phyloP scores from a whole-genome alignment of 2,329 filamentous ascomycete species.

The Botrytis hyacinthi region DNA sequence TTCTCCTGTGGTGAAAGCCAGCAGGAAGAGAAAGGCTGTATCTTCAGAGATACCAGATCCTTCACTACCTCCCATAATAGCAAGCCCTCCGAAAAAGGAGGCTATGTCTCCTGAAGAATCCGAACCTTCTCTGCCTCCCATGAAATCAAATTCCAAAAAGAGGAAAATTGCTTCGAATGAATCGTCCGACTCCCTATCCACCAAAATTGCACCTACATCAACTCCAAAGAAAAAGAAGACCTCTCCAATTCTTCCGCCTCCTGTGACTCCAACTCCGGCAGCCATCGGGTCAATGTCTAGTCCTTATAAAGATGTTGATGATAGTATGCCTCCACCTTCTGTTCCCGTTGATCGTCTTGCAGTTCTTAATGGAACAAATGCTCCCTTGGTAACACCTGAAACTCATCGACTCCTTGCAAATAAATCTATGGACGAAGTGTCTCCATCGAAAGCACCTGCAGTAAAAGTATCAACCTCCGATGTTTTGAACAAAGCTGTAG shows the following conservation, averaged over 20 bases:
- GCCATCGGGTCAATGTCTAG: conserved; percentile 48
- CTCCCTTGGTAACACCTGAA: conserved; percentile 67
- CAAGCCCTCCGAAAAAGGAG: not conserved
- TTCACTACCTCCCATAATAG: not conserved
- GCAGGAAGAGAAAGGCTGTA: conserved; percentile 8
- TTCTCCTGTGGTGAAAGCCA: conserved; percentile 23
- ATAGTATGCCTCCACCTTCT: conserved; percentile 32
- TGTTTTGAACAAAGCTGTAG: conserved; percentile 71
- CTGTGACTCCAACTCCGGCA: conserved; percentile 49
- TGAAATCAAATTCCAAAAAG: not conserved
- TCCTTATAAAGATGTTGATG: conserved; percentile 44
- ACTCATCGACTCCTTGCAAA: conserved; percentile 61
- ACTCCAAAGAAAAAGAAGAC: conserved; percentile 27
- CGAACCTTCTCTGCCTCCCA: not conserved
- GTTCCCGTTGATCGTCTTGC: conserved; percentile 51
- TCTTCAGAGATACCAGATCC: not conserved
- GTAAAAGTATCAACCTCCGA: conserved; percentile 58
- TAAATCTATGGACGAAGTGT: conserved; percentile 51
- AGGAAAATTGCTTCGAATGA: conserved; percentile 23
- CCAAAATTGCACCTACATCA: conserved; percentile 25
- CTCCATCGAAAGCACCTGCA: conserved; percentile 50
- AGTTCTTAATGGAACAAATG: conserved; percentile 64
- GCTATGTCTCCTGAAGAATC: not conserved
- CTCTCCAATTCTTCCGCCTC: conserved; percentile 32
- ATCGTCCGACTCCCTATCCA: conserved; percentile 20